A percentile compares a stretch with the other conserved stretches of the same genome.
Evolutionary conservation across 2,329 filamentous ascomycete species (phyloP).

Genomic region (Emergomyces orientalis): DNA sequence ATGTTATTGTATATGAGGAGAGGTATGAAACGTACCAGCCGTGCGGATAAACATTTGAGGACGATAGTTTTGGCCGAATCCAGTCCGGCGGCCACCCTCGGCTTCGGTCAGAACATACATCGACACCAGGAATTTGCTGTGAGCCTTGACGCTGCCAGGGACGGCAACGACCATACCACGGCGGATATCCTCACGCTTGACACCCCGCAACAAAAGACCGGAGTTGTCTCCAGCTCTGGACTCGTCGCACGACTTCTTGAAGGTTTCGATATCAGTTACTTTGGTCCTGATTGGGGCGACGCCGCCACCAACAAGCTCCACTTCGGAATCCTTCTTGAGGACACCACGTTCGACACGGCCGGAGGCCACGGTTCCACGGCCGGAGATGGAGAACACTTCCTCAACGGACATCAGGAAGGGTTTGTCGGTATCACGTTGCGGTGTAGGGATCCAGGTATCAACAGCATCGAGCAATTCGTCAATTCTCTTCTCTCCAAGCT

Average conservation of each 20-base stretch:
- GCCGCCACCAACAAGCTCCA: constrained; percentile 89
- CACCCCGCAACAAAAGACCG: constrained; percentile 86
- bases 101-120: constrained; percentile 97
- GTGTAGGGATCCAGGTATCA: constrained; percentile 93
- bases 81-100: constrained; percentile 93
- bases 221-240: constrained; percentile 97
- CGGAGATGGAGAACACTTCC: constrained; percentile 80
- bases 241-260: constrained; percentile 99
- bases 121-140: constrained; percentile 86
- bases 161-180: constrained; percentile 90
- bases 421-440: constrained; percentile 88
- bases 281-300: constrained; percentile 85
- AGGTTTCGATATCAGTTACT: constrained; percentile 98
- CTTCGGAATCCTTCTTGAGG: constrained; percentile 86
- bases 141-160: constrained; percentile 74
- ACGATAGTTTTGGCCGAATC: constrained; percentile 92
- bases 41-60: constrained; percentile 95
- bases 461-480: constrained; percentile 85
- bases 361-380: constrained; percentile 92
- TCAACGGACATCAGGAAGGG: constrained; percentile 99
- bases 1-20: constrained; percentile 6
- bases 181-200: constrained; percentile 87
- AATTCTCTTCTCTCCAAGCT: constrained; percentile 81
- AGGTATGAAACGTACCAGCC: constrained; percentile 55
- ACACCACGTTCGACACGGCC: constrained; percentile 94